Percentiles rank a stretch among this genome's conserved stretches.
Conservation (phyloP, 2,329 filamentous ascomycete species). For the Ceratocystis variospora region DNA sequence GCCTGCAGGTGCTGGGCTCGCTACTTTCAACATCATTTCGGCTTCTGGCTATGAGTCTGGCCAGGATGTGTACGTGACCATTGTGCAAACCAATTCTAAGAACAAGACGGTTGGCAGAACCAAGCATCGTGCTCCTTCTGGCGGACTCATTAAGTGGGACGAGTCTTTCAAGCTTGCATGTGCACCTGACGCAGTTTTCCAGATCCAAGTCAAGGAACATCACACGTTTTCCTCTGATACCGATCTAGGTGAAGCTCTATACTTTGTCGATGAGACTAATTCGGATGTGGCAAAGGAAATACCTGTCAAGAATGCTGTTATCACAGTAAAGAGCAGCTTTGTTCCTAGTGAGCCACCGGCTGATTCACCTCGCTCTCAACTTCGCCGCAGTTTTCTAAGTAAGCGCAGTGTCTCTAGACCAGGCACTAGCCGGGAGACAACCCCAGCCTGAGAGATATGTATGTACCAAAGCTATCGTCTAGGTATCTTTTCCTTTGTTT, state of each 20-base stretch:
- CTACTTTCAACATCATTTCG: conserved; percentile 65
- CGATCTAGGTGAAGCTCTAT: conserved; percentile 69
- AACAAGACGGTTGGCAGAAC: conserved; percentile 80
- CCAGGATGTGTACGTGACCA: conserved; percentile 62
- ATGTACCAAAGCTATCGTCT: conserved; percentile 4
- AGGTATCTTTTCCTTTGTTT: neutral
- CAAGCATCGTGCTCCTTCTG: conserved; percentile 66
- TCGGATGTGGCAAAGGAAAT: conserved; percentile 58
- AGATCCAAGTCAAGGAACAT: conserved; percentile 72
- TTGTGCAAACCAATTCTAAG: conserved; percentile 55
- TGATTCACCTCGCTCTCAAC: conserved; percentile 34
- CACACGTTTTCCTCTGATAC: conserved; percentile 73
- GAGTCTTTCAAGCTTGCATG: conserved; percentile 69
- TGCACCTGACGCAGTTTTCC: conserved; percentile 72
- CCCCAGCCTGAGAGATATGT: conserved; percentile 22
- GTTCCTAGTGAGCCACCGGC: conserved; percentile 28
- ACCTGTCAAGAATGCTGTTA: conserved; percentile 55
- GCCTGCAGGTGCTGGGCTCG: conserved; percentile 55
- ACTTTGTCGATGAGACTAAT: conserved; percentile 76
- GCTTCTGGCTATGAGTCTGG: conserved; percentile 64
- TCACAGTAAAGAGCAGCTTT: conserved; percentile 64
- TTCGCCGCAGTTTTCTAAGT: conserved; percentile 42
- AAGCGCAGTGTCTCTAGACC: conserved; percentile 29
- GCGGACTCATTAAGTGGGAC: conserved; percentile 54
- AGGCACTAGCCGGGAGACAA: conserved; percentile 32